Evolutionary conservation across 768 basidiomycete genomes (phyloP).

Genomic region (Calocybe gangraenosa): DNA sequence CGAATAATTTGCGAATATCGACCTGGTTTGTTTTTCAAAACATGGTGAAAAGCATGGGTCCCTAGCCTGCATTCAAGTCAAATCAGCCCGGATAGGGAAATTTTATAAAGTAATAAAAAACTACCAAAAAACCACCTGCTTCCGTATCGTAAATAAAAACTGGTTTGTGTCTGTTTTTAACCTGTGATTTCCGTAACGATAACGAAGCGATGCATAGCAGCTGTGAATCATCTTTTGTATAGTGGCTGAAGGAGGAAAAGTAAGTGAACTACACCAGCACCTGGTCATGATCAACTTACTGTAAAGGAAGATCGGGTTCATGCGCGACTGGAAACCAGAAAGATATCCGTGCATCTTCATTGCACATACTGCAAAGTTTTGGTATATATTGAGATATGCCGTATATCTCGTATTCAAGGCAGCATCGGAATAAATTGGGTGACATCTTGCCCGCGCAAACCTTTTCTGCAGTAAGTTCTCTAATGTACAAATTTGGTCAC

Average conservation of each 20-base stretch:
- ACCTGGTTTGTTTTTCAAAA: constrained; percentile 52
- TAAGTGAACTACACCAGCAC: background rate
- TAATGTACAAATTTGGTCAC: background rate
- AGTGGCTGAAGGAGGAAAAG: constrained; percentile 38
- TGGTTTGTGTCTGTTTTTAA: constrained; percentile 21
- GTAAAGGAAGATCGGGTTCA: constrained; percentile 46
- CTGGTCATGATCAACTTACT: constrained; percentile 30
- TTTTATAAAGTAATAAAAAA: background rate
- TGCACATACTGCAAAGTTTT: constrained; percentile 75
- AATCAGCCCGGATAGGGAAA: constrained; percentile 2
- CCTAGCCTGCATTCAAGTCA: constrained; percentile 59
- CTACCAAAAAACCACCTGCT: constrained; percentile 60
- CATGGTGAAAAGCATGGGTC: constrained; percentile 68
- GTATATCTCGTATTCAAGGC: constrained; percentile 56
- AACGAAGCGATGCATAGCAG: constrained; percentile 47
- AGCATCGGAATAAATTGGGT: constrained; percentile 78
- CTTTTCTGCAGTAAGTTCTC: constrained; percentile 29
- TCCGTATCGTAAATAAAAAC: constrained; percentile 42
- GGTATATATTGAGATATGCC: constrained; percentile 81
- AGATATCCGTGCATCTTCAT: constrained; percentile 89
- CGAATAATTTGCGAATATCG: constrained; percentile 44
- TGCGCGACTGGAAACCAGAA: constrained; percentile 37
- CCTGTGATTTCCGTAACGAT: constrained; percentile 40
- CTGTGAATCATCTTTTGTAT: constrained; percentile 59
- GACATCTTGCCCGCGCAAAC: constrained; percentile 67